These are phyloP conservation scores for Candida albicans DNA, from an alignment of 1,139 yeast species.

Conservation along the genomic window DNA sequence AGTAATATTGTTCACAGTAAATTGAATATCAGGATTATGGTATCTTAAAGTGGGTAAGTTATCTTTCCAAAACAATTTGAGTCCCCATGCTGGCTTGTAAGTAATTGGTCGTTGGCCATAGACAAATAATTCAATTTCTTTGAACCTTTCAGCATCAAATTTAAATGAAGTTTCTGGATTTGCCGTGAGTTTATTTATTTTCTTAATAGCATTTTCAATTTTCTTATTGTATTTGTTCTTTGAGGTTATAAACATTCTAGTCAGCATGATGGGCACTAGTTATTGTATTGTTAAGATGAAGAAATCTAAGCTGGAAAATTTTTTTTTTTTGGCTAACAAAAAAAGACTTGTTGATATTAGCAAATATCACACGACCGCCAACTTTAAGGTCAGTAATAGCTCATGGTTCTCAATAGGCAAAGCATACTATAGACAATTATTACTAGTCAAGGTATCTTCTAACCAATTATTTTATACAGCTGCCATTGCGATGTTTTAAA, in stretches of 20 bases:
- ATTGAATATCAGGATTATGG: slow-evolving; percentile 71
- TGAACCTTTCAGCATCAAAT: slow-evolving; percentile 25
- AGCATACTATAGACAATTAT: too few relatives aligned
- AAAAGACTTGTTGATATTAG: too few relatives aligned
- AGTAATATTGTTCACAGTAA: slow-evolving; percentile 58
- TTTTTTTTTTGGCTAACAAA: too few relatives aligned
- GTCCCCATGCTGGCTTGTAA: slow-evolving; percentile 36
- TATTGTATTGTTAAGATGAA: not conserved
- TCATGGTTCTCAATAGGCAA: too few relatives aligned
- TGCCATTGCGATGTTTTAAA: too few relatives aligned
- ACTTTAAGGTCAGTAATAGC: too few relatives aligned
- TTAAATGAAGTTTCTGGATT: slow-evolving; percentile 34
- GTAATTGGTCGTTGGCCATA: slow-evolving; percentile 10
- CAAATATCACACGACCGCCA: too few relatives aligned
- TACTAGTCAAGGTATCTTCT: too few relatives aligned
- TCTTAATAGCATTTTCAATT: slow-evolving; percentile 26
- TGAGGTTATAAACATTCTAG: slow-evolving; percentile 1
- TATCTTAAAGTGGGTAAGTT: slow-evolving; percentile 77
- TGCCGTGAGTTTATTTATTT: slow-evolving; percentile 44
- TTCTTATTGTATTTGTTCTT: slow-evolving; percentile 10
- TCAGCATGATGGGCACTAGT: not conserved
- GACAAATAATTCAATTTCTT: slow-evolving; percentile 27
- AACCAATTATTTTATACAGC: too few relatives aligned
- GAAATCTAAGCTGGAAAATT: not conserved
- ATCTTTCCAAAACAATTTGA: slow-evolving; percentile 64